These are phyloP conservation scores for Tylopilus sp. DNA, from an alignment of 768 basidiomycete species.

Conservation along the genomic window DNA sequence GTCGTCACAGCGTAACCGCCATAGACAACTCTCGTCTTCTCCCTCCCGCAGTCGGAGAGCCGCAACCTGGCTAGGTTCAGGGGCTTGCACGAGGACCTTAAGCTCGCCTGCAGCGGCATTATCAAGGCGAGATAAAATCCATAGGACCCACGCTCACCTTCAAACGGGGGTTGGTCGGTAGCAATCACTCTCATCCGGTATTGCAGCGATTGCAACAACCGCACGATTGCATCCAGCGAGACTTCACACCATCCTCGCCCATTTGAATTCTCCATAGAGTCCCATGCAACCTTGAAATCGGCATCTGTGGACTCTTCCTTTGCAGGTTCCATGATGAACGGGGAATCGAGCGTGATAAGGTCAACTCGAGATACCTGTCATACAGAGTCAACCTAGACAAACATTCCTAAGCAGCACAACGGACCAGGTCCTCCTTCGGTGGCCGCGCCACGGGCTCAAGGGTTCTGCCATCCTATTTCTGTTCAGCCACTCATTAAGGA, in stretches of 20 bases:
- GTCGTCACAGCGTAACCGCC: slow-evolving; percentile 61
- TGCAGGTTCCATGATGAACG: slow-evolving; percentile 52
- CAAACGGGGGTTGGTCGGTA: slow-evolving; percentile 54
- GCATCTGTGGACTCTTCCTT: slow-evolving; percentile 15
- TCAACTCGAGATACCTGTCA: slow-evolving; percentile 41
- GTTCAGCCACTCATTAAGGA: slow-evolving; percentile 1
- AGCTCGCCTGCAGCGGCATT: slow-evolving; percentile 50
- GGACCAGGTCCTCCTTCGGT: slow-evolving; percentile 20
- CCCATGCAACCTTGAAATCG: slow-evolving; percentile 62
- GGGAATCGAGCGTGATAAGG: slow-evolving; percentile 73
- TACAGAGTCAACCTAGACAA: slow-evolving; percentile 11
- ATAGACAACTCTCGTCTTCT: slow-evolving; percentile 69
- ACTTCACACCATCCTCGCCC: slow-evolving; percentile 69
- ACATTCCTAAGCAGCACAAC: slow-evolving; percentile 1
- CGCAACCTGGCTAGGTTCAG: slow-evolving; percentile 25
- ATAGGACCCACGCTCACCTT: slow-evolving; percentile 40
- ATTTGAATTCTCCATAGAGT: slow-evolving; percentile 41
- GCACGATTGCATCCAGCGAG: slow-evolving; percentile 51
- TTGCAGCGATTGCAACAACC: slow-evolving; percentile 49
- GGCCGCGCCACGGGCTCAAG: not conserved
- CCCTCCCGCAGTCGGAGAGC: slow-evolving; percentile 57
- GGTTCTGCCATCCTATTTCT: slow-evolving; percentile 9
- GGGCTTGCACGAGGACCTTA: slow-evolving; percentile 49
- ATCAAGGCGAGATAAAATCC: slow-evolving; percentile 2
- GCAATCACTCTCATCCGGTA: slow-evolving; percentile 48